These are phyloP conservation scores for Thelonectria discophora DNA, from an alignment of 2,329 filamentous ascomycete genomes.

Conservation along the genomic window DNA sequence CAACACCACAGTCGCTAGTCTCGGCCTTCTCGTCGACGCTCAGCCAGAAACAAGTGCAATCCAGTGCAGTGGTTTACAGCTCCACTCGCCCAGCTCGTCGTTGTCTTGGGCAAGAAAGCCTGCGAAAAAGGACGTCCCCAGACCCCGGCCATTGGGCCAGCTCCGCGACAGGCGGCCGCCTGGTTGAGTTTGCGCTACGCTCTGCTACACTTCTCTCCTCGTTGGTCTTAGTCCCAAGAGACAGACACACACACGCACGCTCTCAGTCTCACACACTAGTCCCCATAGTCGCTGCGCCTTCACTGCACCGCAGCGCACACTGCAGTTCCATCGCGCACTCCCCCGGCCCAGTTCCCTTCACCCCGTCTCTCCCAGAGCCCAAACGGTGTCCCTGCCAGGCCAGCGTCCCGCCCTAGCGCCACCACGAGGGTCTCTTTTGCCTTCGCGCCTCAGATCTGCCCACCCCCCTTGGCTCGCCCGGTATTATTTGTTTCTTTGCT, in stretches of 20 bases:
- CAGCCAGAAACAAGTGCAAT: slow-evolving; percentile 44
- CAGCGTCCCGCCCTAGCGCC: slow-evolving; percentile 45
- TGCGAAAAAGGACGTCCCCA: slow-evolving; percentile 39
- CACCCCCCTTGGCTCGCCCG: slow-evolving; percentile 35
- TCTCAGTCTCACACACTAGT: neutral
- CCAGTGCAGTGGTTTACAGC: slow-evolving; percentile 47
- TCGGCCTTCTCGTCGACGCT: slow-evolving; percentile 33
- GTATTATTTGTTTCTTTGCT: slow-evolving; percentile 39
- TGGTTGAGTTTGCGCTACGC: slow-evolving; percentile 42
- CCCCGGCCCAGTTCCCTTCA: slow-evolving; percentile 29
- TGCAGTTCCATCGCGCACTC: slow-evolving; percentile 19
- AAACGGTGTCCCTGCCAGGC: slow-evolving; percentile 38
- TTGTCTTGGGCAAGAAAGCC: slow-evolving; percentile 38
- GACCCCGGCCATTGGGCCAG: slow-evolving; percentile 43
- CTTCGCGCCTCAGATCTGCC: slow-evolving; percentile 48
- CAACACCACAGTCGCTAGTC: slow-evolving; percentile 42
- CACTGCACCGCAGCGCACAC: slow-evolving; percentile 11
- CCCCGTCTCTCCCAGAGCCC: slow-evolving; percentile 30
- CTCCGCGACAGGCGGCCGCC: slow-evolving; percentile 37
- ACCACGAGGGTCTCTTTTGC: slow-evolving; percentile 46
- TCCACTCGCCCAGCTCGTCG: slow-evolving; percentile 36
- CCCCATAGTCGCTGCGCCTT: neutral
- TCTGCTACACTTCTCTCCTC: slow-evolving; percentile 15
- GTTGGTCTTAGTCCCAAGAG: slow-evolving; percentile 28
- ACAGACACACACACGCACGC: neutral